These are phyloP conservation scores for Podosphaera leucotricha DNA, from an alignment of 2,329 filamentous ascomycete genomes.

Conservation along the genomic window DNA sequence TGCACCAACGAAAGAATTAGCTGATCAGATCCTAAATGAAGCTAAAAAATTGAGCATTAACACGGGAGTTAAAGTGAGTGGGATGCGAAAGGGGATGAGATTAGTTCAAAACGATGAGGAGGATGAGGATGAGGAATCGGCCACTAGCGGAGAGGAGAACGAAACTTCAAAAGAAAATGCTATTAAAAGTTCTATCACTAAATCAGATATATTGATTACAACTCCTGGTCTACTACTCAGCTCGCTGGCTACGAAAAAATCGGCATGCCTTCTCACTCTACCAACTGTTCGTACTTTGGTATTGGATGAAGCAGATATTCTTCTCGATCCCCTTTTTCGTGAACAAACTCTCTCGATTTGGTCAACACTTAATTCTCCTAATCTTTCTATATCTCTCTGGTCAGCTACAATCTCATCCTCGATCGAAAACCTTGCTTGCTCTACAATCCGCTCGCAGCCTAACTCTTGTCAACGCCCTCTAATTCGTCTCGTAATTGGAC, in stretches of 20 bases:
- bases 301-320: slow-evolving; percentile 84
- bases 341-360: slow-evolving; percentile 73
- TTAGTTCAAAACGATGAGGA: slow-evolving; percentile 24
- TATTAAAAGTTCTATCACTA: slow-evolving; percentile 14
- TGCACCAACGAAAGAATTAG: slow-evolving; percentile 58
- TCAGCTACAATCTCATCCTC: slow-evolving; percentile 93
- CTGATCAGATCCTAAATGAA: slow-evolving; percentile 62
- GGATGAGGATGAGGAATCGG: slow-evolving; percentile 7
- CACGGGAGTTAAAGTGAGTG: slow-evolving; percentile 55
- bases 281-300: slow-evolving; percentile 51
- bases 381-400: slow-evolving; percentile 65
- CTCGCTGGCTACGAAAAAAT: slow-evolving; percentile 30
- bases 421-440: slow-evolving; percentile 54
- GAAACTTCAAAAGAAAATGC: slow-evolving; percentile 17
- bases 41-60: slow-evolving; percentile 57
- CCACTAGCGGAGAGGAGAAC: slow-evolving; percentile 18
- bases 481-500: slow-evolving; percentile 71
- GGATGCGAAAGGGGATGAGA: slow-evolving; percentile 69
- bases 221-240: slow-evolving; percentile 62
- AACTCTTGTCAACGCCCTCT: slow-evolving; percentile 26
- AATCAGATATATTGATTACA: slow-evolving; percentile 49
- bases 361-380: slow-evolving; percentile 47
- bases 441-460: slow-evolving; percentile 36
- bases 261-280: slow-evolving; percentile 23
- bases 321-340: slow-evolving; percentile 74